Percentiles rank a stretch among this genome's conserved stretches.
Conservation (phyloP, 192 early-diverging fungal genomes). For the Umbelopsis sp. region DNA sequence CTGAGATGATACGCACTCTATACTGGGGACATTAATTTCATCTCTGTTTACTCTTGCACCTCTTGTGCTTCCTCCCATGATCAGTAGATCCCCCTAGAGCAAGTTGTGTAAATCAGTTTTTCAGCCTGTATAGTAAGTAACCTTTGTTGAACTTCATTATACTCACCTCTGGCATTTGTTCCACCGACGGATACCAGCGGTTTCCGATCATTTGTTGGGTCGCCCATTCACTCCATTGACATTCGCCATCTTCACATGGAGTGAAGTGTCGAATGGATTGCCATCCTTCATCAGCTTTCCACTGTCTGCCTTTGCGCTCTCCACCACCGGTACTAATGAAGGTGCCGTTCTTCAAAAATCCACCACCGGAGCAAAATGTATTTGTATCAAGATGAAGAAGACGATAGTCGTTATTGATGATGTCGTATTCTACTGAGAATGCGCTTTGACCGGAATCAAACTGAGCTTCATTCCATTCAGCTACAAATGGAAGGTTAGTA, state of each 20-base stretch:
- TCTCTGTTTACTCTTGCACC: slow-evolving; percentile 44
- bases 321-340: slow-evolving; percentile 57
- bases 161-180: slow-evolving; percentile 44
- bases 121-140: not conserved
- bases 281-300: slow-evolving; percentile 39
- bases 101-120: not conserved
- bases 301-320: slow-evolving; percentile 41
- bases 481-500: slow-evolving; percentile 15
- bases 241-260: slow-evolving; percentile 49
- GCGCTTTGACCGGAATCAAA: slow-evolving; percentile 46
- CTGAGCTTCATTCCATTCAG: slow-evolving; percentile 51
- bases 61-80: slow-evolving; percentile 55
- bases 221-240: slow-evolving; percentile 48
- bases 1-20: slow-evolving; percentile 37
- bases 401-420: slow-evolving; percentile 45
- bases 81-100: slow-evolving; percentile 52
- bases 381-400: slow-evolving; percentile 51
- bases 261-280: slow-evolving; percentile 47
- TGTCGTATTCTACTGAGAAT: slow-evolving; percentile 49
- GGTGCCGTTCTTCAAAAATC: slow-evolving; percentile 56
- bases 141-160: slow-evolving; percentile 21
- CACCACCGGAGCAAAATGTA: slow-evolving; percentile 60
- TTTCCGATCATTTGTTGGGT: slow-evolving; percentile 22
- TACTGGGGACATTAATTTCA: slow-evolving; percentile 50
- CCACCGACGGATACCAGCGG: slow-evolving; percentile 46